Conservation (phyloP, 2,329 filamentous ascomycete genomes). For the Penicillium sp. region DNA sequence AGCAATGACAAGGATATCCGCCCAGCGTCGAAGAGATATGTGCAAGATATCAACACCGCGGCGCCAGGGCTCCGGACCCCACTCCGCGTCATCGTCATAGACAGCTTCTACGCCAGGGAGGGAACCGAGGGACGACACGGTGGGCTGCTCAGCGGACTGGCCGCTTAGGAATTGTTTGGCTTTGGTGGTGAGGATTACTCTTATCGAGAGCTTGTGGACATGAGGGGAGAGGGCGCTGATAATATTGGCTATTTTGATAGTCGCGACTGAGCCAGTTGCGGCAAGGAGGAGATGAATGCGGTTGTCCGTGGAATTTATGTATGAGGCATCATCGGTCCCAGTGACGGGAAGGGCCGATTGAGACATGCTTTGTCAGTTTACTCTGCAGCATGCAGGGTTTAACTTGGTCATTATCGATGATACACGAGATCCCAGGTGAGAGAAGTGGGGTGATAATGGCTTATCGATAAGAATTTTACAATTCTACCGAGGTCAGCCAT, state of each 20-base stretch:
- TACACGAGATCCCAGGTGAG: background rate
- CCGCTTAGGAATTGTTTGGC: constrained; percentile 66
- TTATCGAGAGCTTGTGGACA: constrained; percentile 57
- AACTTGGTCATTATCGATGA: background rate
- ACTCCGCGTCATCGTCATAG: constrained; percentile 72
- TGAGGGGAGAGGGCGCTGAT: constrained; percentile 38
- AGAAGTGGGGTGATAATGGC: background rate
- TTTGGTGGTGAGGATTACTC: constrained; percentile 64
- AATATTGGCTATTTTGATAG: constrained; percentile 67
- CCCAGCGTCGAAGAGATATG: constrained; percentile 74
- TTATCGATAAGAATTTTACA: background rate
- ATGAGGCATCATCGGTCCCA: background rate
- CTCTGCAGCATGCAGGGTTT: background rate
- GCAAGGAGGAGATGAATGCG: constrained; percentile 42
- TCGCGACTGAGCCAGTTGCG: constrained; percentile 64
- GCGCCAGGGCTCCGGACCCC: constrained; percentile 62
- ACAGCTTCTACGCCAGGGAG: constrained; percentile 67
- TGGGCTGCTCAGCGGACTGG: constrained; percentile 66
- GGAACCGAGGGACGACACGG: constrained; percentile 48
- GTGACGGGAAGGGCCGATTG: background rate
- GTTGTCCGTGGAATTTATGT: background rate
- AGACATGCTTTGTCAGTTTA: background rate
- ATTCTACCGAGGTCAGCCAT: background rate
- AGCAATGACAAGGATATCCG: constrained; percentile 69
- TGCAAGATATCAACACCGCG: constrained; percentile 69